Evolutionary conservation across 331 rosid genomes (phyloP), one percentile per base, ranked within the genome.

Genomic region (Dryas integrifolia): DNA sequence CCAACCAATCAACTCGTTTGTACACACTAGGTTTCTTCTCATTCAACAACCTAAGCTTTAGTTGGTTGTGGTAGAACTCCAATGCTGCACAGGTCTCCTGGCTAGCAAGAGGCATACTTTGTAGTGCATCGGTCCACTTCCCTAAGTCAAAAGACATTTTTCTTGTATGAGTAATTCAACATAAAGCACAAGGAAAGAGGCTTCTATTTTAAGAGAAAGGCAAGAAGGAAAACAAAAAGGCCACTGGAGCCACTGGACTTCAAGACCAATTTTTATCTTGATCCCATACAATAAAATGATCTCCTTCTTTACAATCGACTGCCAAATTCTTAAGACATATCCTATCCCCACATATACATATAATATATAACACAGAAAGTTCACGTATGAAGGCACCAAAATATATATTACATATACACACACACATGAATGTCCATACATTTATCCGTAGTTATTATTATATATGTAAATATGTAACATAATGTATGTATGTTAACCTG

Each of bases 1-100:
- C 92, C 90, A 93, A 82, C 92, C 97, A 93, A 82, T 93, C 97
- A 8, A 88, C 85, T 30, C 95, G 86, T 79, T 85, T 89, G 84
- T 87, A 93, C 72, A 91, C 88, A 65, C 56, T 58, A 69, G 72
- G 46, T 40, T 85, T 86, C 79, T 86, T 86, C 83, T 91, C 97
- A 46, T 86, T 93, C 74, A 91, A 76, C 80, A 93, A 70, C 82
- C 98, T 78, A 75, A 84, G 83, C 86, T 86, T 91, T 76, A 93
- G 68, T 69, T 93, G 98, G 85, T 68, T 86, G 88, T 93, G 97
- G 79, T 88, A 93, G 82, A 85, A 85, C 78, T 93, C 97, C 79
- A 91, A 76, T 26, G 96, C 95, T 12, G 96, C 88, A 75, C 88
- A 85, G 30, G 95, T 85, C 82, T 93, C 97, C 64, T 81, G 91